Evolutionary conservation across 169 alveolate species (phyloP).

Genomic region (Fabrea salina): DNA sequence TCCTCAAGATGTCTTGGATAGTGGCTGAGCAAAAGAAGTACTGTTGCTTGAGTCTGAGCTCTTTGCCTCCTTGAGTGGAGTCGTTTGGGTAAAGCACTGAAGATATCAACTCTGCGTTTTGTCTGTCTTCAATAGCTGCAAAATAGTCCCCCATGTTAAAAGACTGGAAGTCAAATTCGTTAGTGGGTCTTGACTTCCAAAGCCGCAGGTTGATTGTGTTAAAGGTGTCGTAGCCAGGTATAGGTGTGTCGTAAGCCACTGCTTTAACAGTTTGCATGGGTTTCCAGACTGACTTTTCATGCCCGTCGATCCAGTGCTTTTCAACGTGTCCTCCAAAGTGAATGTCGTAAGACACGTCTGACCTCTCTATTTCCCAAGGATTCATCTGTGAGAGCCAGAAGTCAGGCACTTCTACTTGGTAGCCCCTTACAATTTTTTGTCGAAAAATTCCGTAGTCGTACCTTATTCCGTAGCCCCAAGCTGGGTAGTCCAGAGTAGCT

Average conservation of each 20-base stretch:
- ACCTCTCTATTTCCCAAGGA: constrained; percentile 95
- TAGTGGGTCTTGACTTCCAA: constrained; percentile 88
- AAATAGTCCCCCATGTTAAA: constrained; percentile 88
- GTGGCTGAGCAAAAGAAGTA: constrained; percentile 94
- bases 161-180: constrained; percentile 88
- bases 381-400: constrained; percentile 91
- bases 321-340: constrained; percentile 87
- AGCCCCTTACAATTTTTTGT: constrained; percentile 88
- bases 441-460: constrained; percentile 95
- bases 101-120: constrained; percentile 90
- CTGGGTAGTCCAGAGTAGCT: constrained; percentile 93
- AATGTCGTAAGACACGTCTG: constrained; percentile 90
- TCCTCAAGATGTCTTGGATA: constrained; percentile 83
- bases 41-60: constrained; percentile 91
- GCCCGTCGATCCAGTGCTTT: constrained; percentile 63
- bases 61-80: constrained; percentile 89
- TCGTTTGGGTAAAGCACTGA: constrained; percentile 95
- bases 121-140: constrained; percentile 85
- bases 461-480: constrained; percentile 96
- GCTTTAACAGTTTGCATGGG: constrained; percentile 93
- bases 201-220: constrained; percentile 90
- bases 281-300: constrained; percentile 83
- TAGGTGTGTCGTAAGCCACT: constrained; percentile 93
- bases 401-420: constrained; percentile 93
- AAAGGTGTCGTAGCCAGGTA: constrained; percentile 93